These are phyloP conservation scores for Typha latifolia DNA, from an alignment of 176 grass and related monocot species.

Conservation along the genomic window DNA sequence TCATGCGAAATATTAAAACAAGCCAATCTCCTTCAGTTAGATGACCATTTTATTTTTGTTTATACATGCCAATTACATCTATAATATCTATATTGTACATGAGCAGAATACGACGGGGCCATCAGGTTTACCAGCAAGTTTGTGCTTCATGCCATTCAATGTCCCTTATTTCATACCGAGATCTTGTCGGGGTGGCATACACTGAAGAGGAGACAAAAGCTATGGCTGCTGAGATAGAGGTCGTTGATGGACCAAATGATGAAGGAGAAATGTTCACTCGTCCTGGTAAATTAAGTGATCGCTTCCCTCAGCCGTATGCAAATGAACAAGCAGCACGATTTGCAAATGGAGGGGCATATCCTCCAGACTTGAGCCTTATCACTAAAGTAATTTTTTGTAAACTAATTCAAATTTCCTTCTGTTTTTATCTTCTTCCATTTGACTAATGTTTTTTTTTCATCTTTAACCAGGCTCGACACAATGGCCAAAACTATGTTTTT, in stretches of 20 bases:
- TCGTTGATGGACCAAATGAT: slow-evolving; percentile 29
- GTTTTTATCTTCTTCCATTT: background rate
- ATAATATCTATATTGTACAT: background rate
- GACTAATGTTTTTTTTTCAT: background rate
- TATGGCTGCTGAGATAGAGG: slow-evolving; percentile 31
- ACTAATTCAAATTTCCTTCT: slow-evolving; percentile 12
- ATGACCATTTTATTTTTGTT: background rate
- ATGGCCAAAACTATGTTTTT: slow-evolving; percentile 93
- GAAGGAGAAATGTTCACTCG: slow-evolving; percentile 91
- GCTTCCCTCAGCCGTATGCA: slow-evolving; percentile 82
- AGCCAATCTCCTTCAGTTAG: no score
- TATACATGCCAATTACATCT: background rate
- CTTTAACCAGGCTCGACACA: slow-evolving; percentile 68
- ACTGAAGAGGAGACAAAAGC: background rate
- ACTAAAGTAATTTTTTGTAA: background rate
- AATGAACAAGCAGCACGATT: slow-evolving; percentile 49
- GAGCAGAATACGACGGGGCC: slow-evolving; percentile 27
- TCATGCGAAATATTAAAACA: no score
- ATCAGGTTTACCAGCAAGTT: slow-evolving; percentile 44
- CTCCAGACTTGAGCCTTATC: slow-evolving; percentile 20
- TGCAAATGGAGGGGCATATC: background rate
- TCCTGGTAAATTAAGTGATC: slow-evolving; percentile 84
- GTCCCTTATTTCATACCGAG: slow-evolving; percentile 33
- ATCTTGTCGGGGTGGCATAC: slow-evolving; percentile 5
- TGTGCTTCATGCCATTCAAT: slow-evolving; percentile 60